Base-by-base conservation (phyloP, 129 eudicot species). In the Ambrosia artemisiifolia region DNA sequence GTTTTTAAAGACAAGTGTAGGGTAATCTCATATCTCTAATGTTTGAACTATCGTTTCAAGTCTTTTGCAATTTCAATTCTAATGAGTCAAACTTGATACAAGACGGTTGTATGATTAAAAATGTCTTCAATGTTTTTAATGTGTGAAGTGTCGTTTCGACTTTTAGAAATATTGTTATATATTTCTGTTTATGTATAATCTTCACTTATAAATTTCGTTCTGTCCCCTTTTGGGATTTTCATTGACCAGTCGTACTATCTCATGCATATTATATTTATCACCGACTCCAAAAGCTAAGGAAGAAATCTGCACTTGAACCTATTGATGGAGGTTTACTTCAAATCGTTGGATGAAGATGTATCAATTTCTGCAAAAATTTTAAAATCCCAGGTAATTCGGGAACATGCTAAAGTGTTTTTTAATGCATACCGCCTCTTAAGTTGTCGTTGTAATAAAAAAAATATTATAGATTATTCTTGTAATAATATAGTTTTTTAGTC, bases 261-360 rank as follows among this genome's bases (percentile, higher is more conserved):
- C 28, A 24, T 24, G 28, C 28, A 24, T 24, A 24, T 24, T 20
- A 7, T 10, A 2, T 10, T 60, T 50, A 11, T 92, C 54, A 88
- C 63, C 81, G 96, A 11, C 67, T 92, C 79, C 98, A 92, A 80
- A 92, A 88, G 82, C 68, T 92, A 77, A 33, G 97, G 77, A 92
- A 92, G 78, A 89, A 87, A 69, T 89, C 91, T 40, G 87, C 80
- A 53, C 91, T 92, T 65, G 98, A 92, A 50, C 98, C 96, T 7
- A 87, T 95, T 2, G 95, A 88, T 34, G 56, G 96, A 92, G 79
- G 96, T 83, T 55, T 92, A 76, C 82, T 80, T 88, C 77, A 76
- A 79, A 43, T 85, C 96, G n/a, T 50, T 84, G 73, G 93, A 88
- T 77, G 69, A 86, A 17, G 94, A 86, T 59, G 67, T 68, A 46